Evolutionary conservation across 352 stramenopile genomes (phyloP).

Genomic region (Phytopythium boreale): DNA sequence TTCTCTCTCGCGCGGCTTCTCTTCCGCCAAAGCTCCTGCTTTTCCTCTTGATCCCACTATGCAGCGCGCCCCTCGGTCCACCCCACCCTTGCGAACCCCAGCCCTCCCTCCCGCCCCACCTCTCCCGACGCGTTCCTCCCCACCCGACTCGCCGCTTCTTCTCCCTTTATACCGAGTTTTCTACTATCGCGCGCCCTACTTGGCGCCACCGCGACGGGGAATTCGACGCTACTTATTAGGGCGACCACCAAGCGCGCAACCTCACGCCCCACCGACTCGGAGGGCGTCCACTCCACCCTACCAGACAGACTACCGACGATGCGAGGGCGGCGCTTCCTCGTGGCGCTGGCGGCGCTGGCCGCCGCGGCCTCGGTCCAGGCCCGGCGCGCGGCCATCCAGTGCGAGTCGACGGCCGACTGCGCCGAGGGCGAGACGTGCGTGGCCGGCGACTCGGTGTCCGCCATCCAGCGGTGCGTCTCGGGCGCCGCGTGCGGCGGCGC

Average conservation of each 20-base stretch:
- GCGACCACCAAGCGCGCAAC: background rate
- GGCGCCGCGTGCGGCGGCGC: conserved; percentile 50
- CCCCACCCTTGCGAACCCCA: too few relatives aligned
- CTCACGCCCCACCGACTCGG: background rate
- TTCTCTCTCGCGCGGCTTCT: background rate
- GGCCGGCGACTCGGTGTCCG: conserved; percentile 52
- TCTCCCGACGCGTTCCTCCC: background rate
- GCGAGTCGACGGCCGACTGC: conserved; percentile 60
- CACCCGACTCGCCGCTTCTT: too few relatives aligned
- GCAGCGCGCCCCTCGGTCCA: background rate
- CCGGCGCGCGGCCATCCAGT: conserved; percentile 43
- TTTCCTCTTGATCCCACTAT: background rate
- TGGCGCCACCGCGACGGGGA: too few relatives aligned
- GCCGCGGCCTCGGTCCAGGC: conserved; percentile 6
- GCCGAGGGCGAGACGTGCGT: conserved; percentile 62
- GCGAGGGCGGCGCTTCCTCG: background rate
- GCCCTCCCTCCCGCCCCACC: background rate
- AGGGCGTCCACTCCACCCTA: background rate
- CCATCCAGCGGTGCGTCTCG: conserved; percentile 71
- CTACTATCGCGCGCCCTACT: too few relatives aligned
- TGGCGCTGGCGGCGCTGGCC: conserved; percentile 11
- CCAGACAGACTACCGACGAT: background rate
- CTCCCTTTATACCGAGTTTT: too few relatives aligned
- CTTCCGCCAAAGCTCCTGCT: background rate
- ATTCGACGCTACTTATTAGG: too few relatives aligned